A percentile compares a stretch with the other conserved stretches of the same genome.
Conservation (phyloP, 768 basidiomycete species). For the Cyclocybe aegerita region DNA sequence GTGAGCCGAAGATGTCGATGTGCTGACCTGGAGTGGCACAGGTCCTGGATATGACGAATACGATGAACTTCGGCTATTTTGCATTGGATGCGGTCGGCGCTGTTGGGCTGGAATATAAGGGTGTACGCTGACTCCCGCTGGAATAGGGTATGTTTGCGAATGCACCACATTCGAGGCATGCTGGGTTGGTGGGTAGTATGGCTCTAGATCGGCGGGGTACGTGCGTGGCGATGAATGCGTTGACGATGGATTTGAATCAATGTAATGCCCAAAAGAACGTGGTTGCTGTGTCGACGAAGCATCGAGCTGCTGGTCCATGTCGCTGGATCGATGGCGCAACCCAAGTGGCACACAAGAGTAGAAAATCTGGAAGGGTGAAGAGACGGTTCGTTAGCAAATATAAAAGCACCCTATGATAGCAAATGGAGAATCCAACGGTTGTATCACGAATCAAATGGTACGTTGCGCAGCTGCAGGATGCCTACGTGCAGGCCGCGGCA, state of each 20-base stretch:
- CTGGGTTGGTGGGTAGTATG: slow-evolving; percentile 15
- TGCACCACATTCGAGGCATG: slow-evolving; percentile 12
- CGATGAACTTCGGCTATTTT: slow-evolving; percentile 18
- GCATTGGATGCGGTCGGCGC: slow-evolving; percentile 19
- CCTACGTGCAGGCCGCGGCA: too few relatives aligned
- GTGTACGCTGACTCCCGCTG: slow-evolving; percentile 14
- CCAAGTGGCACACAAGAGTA: too few relatives aligned
- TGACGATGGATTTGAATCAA: slow-evolving; percentile 33
- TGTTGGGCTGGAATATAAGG: slow-evolving; percentile 20
- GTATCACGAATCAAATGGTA: too few relatives aligned
- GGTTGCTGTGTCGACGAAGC: slow-evolving; percentile 12
- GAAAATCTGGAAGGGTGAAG: too few relatives aligned
- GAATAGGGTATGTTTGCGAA: slow-evolving; percentile 27
- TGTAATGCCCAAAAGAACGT: slow-evolving; percentile 24
- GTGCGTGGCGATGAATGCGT: slow-evolving; percentile 32
- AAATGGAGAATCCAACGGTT: too few relatives aligned
- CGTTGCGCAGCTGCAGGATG: too few relatives aligned
- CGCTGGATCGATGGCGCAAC: slow-evolving; percentile 2
- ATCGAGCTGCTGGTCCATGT: slow-evolving; percentile 8
- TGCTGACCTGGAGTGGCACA: slow-evolving; percentile 36
- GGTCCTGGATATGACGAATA: slow-evolving; percentile 24
- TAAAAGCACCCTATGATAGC: too few relatives aligned
- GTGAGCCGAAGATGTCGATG: slow-evolving; percentile 31
- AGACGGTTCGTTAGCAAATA: too few relatives aligned
- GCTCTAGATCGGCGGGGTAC: slow-evolving; percentile 24